phyloP scores from a whole-genome alignment of 2,329 filamentous ascomycete species.

The Aspergillus transmontanensis region DNA sequence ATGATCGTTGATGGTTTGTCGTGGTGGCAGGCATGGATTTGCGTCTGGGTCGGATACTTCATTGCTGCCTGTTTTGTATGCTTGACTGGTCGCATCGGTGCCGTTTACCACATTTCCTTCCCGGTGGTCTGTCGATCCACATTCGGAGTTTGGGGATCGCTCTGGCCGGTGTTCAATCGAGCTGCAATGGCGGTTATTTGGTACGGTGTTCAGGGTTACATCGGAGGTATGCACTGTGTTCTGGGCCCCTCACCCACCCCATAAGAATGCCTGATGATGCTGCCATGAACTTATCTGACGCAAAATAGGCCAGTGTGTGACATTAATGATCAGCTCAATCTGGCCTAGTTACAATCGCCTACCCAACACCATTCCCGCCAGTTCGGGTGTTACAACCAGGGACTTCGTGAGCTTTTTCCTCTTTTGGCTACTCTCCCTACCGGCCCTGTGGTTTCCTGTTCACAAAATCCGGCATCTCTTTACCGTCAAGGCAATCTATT shows the following conservation, averaged over 20 bases:
- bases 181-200: conserved; percentile 86
- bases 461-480: conserved; percentile 88
- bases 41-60: conserved; percentile 82
- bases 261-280: background rate
- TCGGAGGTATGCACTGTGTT: conserved; percentile 58
- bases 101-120: conserved; percentile 86
- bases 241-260: background rate
- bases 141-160: conserved; percentile 84
- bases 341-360: conserved; percentile 67
- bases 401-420: conserved; percentile 82
- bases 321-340: conserved; percentile 84
- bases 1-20: conserved; percentile 78
- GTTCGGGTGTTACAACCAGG: conserved; percentile 71
- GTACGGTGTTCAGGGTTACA: conserved; percentile 76
- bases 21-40: conserved; percentile 92
- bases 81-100: conserved; percentile 79
- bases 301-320: conserved; percentile 69
- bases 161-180: conserved; percentile 88
- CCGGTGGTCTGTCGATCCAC: conserved; percentile 76
- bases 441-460: conserved; percentile 86
- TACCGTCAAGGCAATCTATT: conserved; percentile 84
- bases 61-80: conserved; percentile 76
- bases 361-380: conserved; percentile 65
- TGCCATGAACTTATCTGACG: conserved; percentile 5
- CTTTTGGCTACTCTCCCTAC: conserved; percentile 79